Percentiles rank a stretch among this genome's conserved stretches.
Conservation (phyloP, 306 rosid genomes). For the Cercis canadensis region DNA sequence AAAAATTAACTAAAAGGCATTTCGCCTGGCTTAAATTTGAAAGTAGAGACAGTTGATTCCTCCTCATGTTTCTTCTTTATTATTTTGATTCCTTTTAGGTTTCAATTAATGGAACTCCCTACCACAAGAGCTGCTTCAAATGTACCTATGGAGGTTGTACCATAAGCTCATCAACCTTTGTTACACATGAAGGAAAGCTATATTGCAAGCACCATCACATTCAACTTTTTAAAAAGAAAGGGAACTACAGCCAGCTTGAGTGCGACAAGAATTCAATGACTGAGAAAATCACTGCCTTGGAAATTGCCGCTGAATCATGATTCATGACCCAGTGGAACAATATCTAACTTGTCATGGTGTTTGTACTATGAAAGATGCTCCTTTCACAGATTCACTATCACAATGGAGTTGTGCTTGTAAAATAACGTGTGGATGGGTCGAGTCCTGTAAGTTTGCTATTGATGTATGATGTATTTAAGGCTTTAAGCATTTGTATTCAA, state of each 20-base stretch:
- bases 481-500: too few relatives aligned
- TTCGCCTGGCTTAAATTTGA: too few relatives aligned
- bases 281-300: constrained; percentile 33
- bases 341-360: background rate
- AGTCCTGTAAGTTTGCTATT: background rate
- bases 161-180: constrained; percentile 66
- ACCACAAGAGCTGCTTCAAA: constrained; percentile 79
- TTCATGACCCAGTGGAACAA: constrained; percentile 22
- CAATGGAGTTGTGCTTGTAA: background rate
- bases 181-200: constrained; percentile 77
- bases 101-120: constrained; percentile 58
- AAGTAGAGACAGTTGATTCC: background rate
- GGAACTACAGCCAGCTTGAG: constrained; percentile 81
- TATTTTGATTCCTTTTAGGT: constrained; percentile 45
- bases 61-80: background rate
- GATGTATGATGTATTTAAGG: too few relatives aligned
- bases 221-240: constrained; percentile 83
- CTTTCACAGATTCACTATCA: constrained; percentile 5
- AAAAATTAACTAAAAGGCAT: too few relatives aligned
- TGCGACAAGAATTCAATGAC: constrained; percentile 30
- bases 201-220: constrained; percentile 89
- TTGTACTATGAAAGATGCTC: constrained; percentile 9
- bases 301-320: constrained; percentile 27
- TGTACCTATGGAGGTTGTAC: constrained; percentile 83
- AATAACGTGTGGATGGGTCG: background rate